Evolutionary conservation across 768 basidiomycete genomes (phyloP).

Genomic region (Postia placenta): DNA sequence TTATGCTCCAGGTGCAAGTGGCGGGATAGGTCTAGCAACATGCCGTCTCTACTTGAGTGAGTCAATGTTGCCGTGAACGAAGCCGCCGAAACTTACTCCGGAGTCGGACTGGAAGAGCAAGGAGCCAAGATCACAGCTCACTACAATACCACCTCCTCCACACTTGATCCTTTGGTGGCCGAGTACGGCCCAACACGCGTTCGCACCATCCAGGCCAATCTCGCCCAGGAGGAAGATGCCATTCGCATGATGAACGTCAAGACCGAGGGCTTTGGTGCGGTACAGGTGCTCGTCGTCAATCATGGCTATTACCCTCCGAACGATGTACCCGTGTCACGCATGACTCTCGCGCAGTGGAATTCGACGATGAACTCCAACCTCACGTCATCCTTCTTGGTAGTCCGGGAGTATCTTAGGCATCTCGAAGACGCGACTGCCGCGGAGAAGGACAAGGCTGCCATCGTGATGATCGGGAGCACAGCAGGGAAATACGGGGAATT

Average conservation of each 20-base stretch:
- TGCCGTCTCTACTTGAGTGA: constrained; percentile 49
- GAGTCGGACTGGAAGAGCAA: constrained; percentile 33
- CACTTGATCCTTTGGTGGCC: constrained; percentile 35
- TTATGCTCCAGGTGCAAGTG: constrained; percentile 62
- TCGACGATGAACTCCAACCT: constrained; percentile 55
- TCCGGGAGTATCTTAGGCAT: constrained; percentile 50
- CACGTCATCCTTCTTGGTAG: constrained; percentile 61
- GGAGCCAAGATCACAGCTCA: constrained; percentile 70
- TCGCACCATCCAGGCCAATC: constrained; percentile 43
- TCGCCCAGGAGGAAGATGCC: constrained; percentile 53
- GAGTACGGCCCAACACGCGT: constrained; percentile 30
- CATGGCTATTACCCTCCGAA: constrained; percentile 48
- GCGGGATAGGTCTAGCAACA: constrained; percentile 68
- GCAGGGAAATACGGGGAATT: constrained; percentile 72
- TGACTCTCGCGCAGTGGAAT: constrained; percentile 62
- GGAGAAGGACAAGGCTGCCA: constrained; percentile 47
- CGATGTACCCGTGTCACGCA: constrained; percentile 45
- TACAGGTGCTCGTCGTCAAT: constrained; percentile 56
- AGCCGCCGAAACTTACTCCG: neutral
- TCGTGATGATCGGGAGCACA: constrained; percentile 65
- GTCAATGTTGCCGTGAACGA: constrained; percentile 13
- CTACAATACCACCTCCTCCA: constrained; percentile 47
- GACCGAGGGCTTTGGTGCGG: constrained; percentile 38
- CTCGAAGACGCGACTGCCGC: constrained; percentile 31
- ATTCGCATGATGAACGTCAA: constrained; percentile 37